A percentile compares a stretch with the other conserved stretches of the same genome.
phyloP scores from a whole-genome alignment of 192 early-diverging fungal genomes.

The Coemansia sp. region DNA sequence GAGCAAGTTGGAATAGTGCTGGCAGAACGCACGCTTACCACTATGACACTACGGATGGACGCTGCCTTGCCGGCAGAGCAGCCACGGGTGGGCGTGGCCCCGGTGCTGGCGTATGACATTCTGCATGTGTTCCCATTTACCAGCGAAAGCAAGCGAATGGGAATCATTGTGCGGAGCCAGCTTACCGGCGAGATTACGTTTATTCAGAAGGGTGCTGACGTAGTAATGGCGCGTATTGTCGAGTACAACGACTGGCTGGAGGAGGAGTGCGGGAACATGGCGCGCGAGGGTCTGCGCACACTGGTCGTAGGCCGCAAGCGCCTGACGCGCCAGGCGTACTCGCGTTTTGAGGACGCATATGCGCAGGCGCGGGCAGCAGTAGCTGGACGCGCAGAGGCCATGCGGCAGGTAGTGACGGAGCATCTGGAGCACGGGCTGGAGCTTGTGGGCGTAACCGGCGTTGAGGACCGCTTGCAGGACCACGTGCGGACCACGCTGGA shows the following conservation, averaged over 20 bases:
- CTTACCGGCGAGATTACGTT: conserved; percentile 76
- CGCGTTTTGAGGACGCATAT: conserved; percentile 62
- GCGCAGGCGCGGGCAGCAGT: conserved; percentile 73
- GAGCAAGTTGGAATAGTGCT: conserved; percentile 81
- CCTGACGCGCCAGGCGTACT: conserved; percentile 68
- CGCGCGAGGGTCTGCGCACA: conserved; percentile 90
- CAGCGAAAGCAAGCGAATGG: conserved; percentile 97
- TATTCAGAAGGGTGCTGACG: conserved; percentile 92
- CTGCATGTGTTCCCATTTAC: conserved; percentile 98
- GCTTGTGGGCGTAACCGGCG: conserved; percentile 87
- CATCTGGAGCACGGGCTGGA: conserved; percentile 84
- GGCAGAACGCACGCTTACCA: conserved; percentile 69
- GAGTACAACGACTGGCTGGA: conserved; percentile 95
- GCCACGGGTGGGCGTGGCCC: conserved; percentile 28
- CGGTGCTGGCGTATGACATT: conserved; percentile 66
- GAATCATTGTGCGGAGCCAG: conserved; percentile 77
- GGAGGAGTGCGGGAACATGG: conserved; percentile 97
- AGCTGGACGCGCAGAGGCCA: conserved; percentile 64
- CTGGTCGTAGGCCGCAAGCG: conserved; percentile 86
- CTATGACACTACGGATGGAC: conserved; percentile 63
- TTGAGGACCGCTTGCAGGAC: conserved; percentile 95
- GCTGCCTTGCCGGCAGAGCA: conserved; percentile 26
- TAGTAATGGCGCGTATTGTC: conserved; percentile 84
- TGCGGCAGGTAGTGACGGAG: conserved; percentile 63
- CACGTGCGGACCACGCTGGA: conserved; percentile 87